Base-by-base conservation (phyloP, 1,139 yeast species). In the Magnusiomyces ingens region DNA sequence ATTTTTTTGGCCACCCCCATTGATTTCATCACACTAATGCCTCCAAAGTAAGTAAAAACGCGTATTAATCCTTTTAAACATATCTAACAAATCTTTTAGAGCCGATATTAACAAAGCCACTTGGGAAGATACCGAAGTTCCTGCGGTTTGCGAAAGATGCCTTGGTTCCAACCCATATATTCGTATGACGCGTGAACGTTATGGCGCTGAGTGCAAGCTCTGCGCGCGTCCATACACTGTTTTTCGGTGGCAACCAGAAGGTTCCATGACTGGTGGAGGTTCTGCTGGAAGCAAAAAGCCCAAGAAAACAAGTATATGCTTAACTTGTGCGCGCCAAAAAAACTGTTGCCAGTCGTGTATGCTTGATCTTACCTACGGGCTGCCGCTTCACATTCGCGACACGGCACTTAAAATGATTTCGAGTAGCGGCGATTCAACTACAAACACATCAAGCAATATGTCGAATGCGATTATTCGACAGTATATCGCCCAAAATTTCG, bases 331-430 rank as follows among this genome's bases (percentile, higher is more conserved):
- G 1, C 73, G 81, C 45, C 79, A 84, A 49, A 78, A 84, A 59
- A 85, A 87, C 69, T 85, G 95, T 60, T 93, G 99, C 64, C 98
- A 93, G 66, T 71, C 82, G 21, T 93, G 99, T 66, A 78, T 89
- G 80, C 70, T 86, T 45, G 98, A 93, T 70, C 73, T 89, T 50
- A 79, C 84, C 26, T 87, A 83, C 71, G 86, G 90, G 4, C 79
- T 93, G 26, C 91, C 96, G 0, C 67, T 89, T 17, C 82, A 84
- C 18, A 73, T 90, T 8, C 72, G 97, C 57, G 97, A 91, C 62
- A 82, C 91, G 1, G 89, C 96, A 1, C 69, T 90, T 63, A 82
- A 82, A 62, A 76, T 89, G 78, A 85, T 93, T 3, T 86, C 85
- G 8, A 67, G 64, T 12, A 26, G 32, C 8, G 64, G 67, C 1